Evolutionary conservation across 352 stramenopile genomes (phyloP), one percentile per base, ranked within the genome.

Genomic region (Pythium aquatile): DNA sequence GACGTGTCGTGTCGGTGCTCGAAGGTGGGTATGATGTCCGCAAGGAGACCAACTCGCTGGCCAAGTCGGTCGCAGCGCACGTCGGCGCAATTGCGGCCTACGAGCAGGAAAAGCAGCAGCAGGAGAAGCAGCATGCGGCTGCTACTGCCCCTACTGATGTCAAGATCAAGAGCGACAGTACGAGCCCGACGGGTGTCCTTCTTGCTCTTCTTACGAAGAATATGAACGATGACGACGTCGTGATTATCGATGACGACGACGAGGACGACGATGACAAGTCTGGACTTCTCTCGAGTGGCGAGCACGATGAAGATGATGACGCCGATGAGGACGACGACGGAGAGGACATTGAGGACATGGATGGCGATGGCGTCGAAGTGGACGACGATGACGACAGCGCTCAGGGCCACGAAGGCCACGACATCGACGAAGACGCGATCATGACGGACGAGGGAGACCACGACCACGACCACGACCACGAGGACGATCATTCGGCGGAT

Each of bases 21-120:
- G 87, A 96, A 58, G 87, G 87, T 32, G 87, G 87, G 26, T 96
- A 94, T 68, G 85, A 93, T 37, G 83, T 93, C 37, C 83, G 80
- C 33, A 77, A 77, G 40, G 83, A 93, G 63, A 95, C 86, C 7
- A 93, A 93, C 57, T 88, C 84, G 60, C 64, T 95, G 44, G 86
- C 86, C 58, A 90, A 89, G 66, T 94, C 86, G 13, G 83, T 93
- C 5, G 83, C 80, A 3, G 84, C 86, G 5, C 86, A 94, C 64
- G 84, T 94, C 37, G 70, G 75, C 24, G 83, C 86, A 13, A 91
- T 94, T 55, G 83, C 81, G 26, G 65, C 66, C 9, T 92, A 87
- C 57, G 83, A 90, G 48, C 55, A 79, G 63, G 70, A 74, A 13
- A 68, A 29, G 20, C 58, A 69, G 33, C 56, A 59, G 48, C 40